Conservation (phyloP, 73 alveolate genomes). For the Stentor coeruleus region DNA sequence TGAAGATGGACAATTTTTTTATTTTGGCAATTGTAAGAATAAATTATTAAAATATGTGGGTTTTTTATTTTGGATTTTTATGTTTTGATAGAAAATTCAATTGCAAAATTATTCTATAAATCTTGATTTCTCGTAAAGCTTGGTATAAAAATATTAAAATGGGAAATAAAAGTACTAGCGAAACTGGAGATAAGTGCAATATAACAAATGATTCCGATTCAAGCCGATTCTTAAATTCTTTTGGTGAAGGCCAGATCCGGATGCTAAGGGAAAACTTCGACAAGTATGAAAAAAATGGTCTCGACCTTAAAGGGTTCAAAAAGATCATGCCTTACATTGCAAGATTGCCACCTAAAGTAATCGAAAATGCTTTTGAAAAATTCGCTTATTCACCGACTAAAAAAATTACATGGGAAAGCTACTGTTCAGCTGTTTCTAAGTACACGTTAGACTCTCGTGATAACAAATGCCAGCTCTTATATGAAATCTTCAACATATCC, state of each 20-base stretch:
- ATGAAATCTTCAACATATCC: neutral
- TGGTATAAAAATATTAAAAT: no score
- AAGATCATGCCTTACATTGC: neutral
- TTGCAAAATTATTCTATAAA: no score
- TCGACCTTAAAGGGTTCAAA: conserved; percentile 8
- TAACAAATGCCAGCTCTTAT: conserved; percentile 14
- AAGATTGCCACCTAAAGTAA: neutral
- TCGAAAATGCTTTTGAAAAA: neutral
- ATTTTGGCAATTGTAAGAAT: no score
- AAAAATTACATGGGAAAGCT: neutral
- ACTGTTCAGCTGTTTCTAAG: conserved; percentile 5
- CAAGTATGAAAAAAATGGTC: neutral
- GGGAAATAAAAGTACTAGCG: no score
- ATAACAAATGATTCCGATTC: no score
- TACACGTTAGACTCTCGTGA: neutral
- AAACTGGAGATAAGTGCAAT: no score
- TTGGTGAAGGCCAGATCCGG: neutral
- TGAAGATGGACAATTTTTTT: no score
- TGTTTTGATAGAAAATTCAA: no score
- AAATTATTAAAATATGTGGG: no score
- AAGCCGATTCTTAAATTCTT: no score
- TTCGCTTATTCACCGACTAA: neutral
- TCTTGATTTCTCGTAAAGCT: no score
- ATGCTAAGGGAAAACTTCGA: conserved; percentile 5
- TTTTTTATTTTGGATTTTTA: no score